These are phyloP conservation scores for Cutaneotrichosporon arboriforme DNA, from an alignment of 1,284 basidiomycete genomes.

Conservation along the genomic window DNA sequence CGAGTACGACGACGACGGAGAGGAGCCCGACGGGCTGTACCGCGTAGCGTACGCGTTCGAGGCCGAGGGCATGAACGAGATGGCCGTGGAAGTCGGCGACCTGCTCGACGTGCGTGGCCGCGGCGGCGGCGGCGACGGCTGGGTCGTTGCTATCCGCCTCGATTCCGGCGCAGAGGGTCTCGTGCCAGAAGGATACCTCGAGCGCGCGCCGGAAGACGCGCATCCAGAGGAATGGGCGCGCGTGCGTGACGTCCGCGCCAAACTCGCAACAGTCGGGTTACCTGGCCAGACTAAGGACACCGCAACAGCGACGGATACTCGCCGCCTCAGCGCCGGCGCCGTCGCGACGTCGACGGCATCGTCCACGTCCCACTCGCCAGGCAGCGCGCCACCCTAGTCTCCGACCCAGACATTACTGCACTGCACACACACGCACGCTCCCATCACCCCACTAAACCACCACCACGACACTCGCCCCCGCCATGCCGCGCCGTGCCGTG, in stretches of 20 bases:
- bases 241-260: conserved; percentile 62
- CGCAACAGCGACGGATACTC: too few relatives aligned
- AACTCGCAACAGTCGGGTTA: background rate
- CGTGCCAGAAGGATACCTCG: conserved; percentile 46
- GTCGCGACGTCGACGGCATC: too few relatives aligned
- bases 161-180: conserved; percentile 31
- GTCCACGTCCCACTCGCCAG: too few relatives aligned
- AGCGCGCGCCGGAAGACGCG: conserved; percentile 21
- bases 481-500: too few relatives aligned
- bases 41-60: conserved; percentile 41
- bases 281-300: too few relatives aligned
- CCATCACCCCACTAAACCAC: too few relatives aligned
- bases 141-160: conserved; percentile 43
- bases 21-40: conserved; percentile 39
- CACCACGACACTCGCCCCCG: too few relatives aligned
- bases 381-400: too few relatives aligned
- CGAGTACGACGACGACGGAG: conserved; percentile 14
- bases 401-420: too few relatives aligned
- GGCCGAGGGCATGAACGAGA: conserved; percentile 41
- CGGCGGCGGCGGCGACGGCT: conserved; percentile 36
- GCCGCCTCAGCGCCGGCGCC: too few relatives aligned
- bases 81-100: conserved; percentile 39
- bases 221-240: conserved; percentile 13
- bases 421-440: too few relatives aligned
- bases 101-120: conserved; percentile 41